These are phyloP conservation scores for Echria macrotheca DNA, from an alignment of 495 filamentous ascomycete genomes.

Conservation along the genomic window DNA sequence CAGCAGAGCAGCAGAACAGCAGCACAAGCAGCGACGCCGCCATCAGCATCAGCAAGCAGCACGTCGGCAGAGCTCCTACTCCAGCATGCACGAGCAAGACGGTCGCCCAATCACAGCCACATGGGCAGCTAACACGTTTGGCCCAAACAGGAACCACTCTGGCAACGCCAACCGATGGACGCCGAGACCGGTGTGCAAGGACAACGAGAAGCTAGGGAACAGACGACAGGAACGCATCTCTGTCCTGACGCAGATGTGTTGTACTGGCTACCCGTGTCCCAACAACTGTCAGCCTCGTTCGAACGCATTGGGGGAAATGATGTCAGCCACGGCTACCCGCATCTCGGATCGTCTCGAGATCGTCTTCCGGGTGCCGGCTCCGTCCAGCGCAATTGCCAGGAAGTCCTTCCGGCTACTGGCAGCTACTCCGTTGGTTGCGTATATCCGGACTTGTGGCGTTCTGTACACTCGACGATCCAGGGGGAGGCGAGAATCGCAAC, in stretches of 20 bases:
- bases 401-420: no score
- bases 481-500: no score
- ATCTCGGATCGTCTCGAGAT: no score
- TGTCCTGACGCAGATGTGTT: neutral
- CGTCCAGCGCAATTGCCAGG: no score
- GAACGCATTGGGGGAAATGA: no score
- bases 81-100: neutral
- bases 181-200: slow-evolving; percentile 3
- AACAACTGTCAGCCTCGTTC: neutral
- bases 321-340: no score
- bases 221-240: neutral
- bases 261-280: no score
- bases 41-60: neutral
- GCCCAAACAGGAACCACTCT: neutral
- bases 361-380: no score
- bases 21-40: neutral
- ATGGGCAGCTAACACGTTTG: slow-evolving; percentile 3
- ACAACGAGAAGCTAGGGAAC: neutral
- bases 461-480: no score
- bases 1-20: neutral
- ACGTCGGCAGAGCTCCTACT: neutral
- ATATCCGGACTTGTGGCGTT: no score
- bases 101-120: neutral
- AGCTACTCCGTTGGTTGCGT: no score
- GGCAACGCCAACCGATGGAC: neutral